Percentiles rank a stretch among this genome's conserved stretches.
Conservation (phyloP, 257 asterid species). For the Misopates orontium region DNA sequence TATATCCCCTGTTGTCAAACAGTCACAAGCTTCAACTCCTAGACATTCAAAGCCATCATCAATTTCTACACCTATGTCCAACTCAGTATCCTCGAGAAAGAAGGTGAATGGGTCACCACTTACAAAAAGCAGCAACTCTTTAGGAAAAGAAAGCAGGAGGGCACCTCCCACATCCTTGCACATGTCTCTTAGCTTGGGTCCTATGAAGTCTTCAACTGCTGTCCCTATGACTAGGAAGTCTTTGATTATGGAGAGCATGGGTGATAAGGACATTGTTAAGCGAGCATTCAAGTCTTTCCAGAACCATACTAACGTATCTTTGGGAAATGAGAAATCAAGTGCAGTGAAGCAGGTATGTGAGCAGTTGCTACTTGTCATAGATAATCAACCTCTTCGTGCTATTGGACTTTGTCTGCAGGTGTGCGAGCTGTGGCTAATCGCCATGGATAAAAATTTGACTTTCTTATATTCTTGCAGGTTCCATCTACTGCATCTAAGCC, state of each 20-base stretch:
- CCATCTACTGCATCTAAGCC: constrained; percentile 41
- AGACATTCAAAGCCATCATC: constrained; percentile 41
- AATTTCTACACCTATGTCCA: constrained; percentile 37
- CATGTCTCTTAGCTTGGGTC: constrained; percentile 81
- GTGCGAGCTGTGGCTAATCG: neutral
- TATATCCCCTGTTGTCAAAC: constrained; percentile 45
- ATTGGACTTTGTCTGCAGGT: neutral
- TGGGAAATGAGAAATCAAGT: constrained; percentile 40
- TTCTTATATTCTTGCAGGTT: constrained; percentile 40
- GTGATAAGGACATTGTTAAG: constrained; percentile 89
- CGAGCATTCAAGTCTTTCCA: constrained; percentile 88
- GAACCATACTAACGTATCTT: constrained; percentile 48
- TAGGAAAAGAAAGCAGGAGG: constrained; percentile 43
- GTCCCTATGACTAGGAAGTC: constrained; percentile 61
- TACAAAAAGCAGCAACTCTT: constrained; percentile 40
- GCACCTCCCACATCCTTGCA: constrained; percentile 64
- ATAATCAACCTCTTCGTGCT: neutral
- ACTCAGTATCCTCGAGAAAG: constrained; percentile 45
- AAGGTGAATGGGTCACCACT: constrained; percentile 39
- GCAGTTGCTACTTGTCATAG: neutral
- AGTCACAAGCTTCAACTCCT: constrained; percentile 43
- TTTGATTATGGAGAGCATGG: constrained; percentile 91
- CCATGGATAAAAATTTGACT: neutral
- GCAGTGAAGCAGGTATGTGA: constrained; percentile 46
- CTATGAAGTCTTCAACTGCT: constrained; percentile 41